Evolutionary conservation across 768 basidiomycete species (phyloP).

Genomic region (Kwoniella europaea): DNA sequence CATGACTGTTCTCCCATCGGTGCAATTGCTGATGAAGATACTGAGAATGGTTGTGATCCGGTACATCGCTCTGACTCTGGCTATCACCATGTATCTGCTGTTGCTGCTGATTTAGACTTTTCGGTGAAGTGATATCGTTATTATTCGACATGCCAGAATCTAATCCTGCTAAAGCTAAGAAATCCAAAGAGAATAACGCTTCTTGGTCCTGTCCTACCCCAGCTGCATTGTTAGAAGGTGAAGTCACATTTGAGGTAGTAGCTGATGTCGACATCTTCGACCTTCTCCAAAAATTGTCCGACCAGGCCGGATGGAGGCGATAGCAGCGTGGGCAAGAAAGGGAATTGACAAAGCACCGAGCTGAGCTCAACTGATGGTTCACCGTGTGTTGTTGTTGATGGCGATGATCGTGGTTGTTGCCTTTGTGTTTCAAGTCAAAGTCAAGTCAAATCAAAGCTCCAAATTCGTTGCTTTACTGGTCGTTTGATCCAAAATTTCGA

Average conservation of each 20-base stretch:
- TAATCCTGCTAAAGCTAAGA: constrained; percentile 19
- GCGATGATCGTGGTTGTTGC: too few species aligned
- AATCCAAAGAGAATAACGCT: constrained; percentile 18
- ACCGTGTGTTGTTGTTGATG: too few species aligned
- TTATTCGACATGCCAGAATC: constrained; percentile 11
- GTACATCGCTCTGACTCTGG: neutral
- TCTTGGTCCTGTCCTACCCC: constrained; percentile 1
- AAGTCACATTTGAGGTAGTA: constrained; percentile 18
- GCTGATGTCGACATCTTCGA: constrained; percentile 1
- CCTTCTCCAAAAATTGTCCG: neutral
- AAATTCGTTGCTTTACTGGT: neutral
- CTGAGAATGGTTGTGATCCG: neutral
- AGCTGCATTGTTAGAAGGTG: neutral
- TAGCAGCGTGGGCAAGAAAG: too few species aligned
- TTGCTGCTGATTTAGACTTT: neutral
- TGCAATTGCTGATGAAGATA: constrained; percentile 9
- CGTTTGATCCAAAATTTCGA: neutral
- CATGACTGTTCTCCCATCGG: constrained; percentile 18
- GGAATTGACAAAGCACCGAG: too few species aligned
- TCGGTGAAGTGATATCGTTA: constrained; percentile 13
- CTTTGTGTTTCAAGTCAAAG: too few species aligned
- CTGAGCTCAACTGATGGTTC: too few species aligned
- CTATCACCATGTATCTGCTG: neutral
- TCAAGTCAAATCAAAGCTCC: too few species aligned
- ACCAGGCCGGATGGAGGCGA: neutral